These are phyloP conservation scores for Kluyveromyces siamensis DNA, from an alignment of 805 yeast genomes.

Conservation along the genomic window DNA sequence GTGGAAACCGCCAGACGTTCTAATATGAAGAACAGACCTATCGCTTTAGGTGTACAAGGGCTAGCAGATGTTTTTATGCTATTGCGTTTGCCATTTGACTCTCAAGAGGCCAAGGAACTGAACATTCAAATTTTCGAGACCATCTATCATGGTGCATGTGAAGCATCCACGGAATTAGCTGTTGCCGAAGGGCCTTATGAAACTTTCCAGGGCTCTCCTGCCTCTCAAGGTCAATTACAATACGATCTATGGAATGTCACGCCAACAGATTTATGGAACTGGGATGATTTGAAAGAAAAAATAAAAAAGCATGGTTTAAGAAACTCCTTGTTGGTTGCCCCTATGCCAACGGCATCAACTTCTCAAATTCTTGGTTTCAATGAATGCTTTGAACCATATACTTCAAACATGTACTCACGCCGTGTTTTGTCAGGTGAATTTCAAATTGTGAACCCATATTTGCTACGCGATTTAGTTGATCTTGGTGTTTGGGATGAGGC, in stretches of 20 bases:
- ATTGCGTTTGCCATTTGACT: constrained; percentile 79
- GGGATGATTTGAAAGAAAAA: constrained; percentile 61
- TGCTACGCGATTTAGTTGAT: constrained; percentile 72
- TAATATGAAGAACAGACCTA: constrained; percentile 79
- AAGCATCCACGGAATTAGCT: constrained; percentile 80
- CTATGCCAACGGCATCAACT: constrained; percentile 98
- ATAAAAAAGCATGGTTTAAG: constrained; percentile 62
- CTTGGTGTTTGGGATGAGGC: constrained; percentile 76
- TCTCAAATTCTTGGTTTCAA: constrained; percentile 90
- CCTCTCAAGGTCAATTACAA: constrained; percentile 77
- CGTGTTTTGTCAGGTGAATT: constrained; percentile 90
- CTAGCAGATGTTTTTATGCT: constrained; percentile 81
- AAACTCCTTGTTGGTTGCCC: constrained; percentile 82
- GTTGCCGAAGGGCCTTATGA: constrained; percentile 57
- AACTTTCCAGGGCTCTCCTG: constrained; percentile 78
- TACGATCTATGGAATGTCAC: constrained; percentile 78
- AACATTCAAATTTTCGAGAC: constrained; percentile 90
- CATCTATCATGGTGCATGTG: constrained; percentile 87
- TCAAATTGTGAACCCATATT: constrained; percentile 83
- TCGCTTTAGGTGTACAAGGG: constrained; percentile 98
- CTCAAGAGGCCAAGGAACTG: constrained; percentile 62
- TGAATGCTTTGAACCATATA: constrained; percentile 94
- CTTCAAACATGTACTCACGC: constrained; percentile 85
- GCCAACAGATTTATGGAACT: constrained; percentile 78
- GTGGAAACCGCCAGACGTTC: constrained; percentile 65